Percentiles rank a stretch among this genome's conserved stretches.
Evolutionary conservation across 306 rosid species (phyloP).

Genomic region (Medicago arabica): DNA sequence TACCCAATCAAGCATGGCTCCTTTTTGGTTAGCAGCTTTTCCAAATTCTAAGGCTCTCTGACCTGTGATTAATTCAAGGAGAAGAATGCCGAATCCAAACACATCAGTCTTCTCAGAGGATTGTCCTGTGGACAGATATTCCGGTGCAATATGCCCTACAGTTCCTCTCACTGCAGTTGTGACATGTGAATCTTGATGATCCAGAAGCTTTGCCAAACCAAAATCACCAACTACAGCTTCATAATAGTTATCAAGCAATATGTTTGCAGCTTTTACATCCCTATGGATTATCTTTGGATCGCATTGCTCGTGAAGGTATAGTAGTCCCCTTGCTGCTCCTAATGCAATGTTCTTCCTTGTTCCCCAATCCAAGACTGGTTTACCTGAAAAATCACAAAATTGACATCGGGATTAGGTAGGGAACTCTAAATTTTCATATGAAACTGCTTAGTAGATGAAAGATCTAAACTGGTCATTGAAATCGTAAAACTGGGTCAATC

Average conservation of each 20-base stretch:
- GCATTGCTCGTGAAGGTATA: constrained; percentile 59
- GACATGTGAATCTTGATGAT: constrained; percentile 62
- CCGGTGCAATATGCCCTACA: constrained; percentile 61
- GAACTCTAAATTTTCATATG: constrained; percentile 3
- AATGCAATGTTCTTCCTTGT: constrained; percentile 58
- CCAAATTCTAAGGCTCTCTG: constrained; percentile 62
- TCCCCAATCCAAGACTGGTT: constrained; percentile 57
- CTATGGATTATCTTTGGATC: constrained; percentile 63
- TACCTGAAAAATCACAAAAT: constrained; percentile 44
- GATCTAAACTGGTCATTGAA: neutral
- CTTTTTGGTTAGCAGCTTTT: constrained; percentile 54
- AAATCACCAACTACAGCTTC: constrained; percentile 65
- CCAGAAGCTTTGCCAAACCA: constrained; percentile 59
- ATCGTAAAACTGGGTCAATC: too few relatives aligned
- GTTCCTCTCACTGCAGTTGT: constrained; percentile 63
- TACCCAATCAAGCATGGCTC: constrained; percentile 66
- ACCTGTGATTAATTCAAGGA: constrained; percentile 57
- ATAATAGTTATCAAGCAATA: constrained; percentile 57
- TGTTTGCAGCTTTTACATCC: constrained; percentile 60
- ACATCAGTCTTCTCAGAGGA: constrained; percentile 62
- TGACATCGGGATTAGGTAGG: constrained; percentile 6
- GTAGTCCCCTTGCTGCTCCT: constrained; percentile 59
- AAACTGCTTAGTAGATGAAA: neutral
- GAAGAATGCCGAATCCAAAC: constrained; percentile 61
- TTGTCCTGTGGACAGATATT: constrained; percentile 57